A percentile compares a stretch with the other conserved stretches of the same genome.
phyloP scores from a whole-genome alignment of 2,329 filamentous ascomycete species.

The Aspergillus hiratsukae region DNA sequence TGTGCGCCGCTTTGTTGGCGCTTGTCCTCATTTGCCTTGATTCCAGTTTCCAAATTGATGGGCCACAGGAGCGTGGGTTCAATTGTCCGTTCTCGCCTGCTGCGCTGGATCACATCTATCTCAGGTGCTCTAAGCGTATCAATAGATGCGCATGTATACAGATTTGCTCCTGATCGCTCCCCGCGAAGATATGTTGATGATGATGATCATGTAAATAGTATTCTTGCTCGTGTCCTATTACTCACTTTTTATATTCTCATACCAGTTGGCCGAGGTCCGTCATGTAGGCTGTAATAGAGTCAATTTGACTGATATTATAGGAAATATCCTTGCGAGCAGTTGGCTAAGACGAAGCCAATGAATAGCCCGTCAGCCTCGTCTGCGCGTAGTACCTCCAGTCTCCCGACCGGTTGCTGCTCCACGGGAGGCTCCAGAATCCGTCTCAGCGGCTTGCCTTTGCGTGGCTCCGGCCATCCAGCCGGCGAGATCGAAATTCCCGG shows the following conservation, averaged over 20 bases:
- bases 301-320: background rate
- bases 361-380: slow-evolving; percentile 24
- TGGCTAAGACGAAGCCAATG: background rate
- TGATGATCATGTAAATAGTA: background rate
- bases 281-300: background rate
- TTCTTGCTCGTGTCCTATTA: background rate
- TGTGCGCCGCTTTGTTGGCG: background rate
- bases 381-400: slow-evolving; percentile 19
- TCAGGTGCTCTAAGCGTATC: background rate
- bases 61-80: background rate
- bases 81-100: background rate
- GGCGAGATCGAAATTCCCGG: slow-evolving; percentile 64
- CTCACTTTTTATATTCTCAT: background rate
- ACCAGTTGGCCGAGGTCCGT: background rate
- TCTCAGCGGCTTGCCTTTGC: slow-evolving; percentile 21
- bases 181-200: background rate
- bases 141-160: background rate
- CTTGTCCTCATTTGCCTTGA: background rate
- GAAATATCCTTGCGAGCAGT: background rate
- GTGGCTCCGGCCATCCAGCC: slow-evolving; percentile 62
- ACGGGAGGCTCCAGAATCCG: slow-evolving; percentile 12
- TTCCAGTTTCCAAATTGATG: background rate
- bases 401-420: slow-evolving; percentile 26
- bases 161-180: background rate
- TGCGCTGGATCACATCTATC: background rate